Evolutionary conservation across 805 yeast species (phyloP), one percentile per base, ranked within the genome.

Genomic region (Saccharomycopsis vini): DNA sequence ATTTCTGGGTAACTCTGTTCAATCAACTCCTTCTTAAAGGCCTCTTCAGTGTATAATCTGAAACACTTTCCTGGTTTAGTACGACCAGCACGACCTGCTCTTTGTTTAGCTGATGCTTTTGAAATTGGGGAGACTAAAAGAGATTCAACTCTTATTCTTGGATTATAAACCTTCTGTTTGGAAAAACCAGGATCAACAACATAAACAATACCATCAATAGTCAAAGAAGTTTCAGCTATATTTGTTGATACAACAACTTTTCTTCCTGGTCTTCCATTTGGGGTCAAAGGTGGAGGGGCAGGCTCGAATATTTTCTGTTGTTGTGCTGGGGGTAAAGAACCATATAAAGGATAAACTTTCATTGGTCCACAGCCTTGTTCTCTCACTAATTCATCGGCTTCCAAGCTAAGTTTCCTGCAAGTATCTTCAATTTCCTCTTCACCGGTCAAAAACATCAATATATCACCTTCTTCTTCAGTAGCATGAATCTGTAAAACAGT

Each of bases 21-120:
- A 50, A 87, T 84, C 56, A 90, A 71, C 62, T 92, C 97, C 59
- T 85, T 83, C 59, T 87, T 79, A 71, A 87, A 90, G 1, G 97
- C 97, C 56, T 88, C 97, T 61, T 92, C 97, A 1, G 98, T 92
- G 66, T 90, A 90, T 43, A 90, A 70, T 59, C 98, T 74, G 75
- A 90, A 90, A 65, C 97, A 90, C 63, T 92, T 90, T 59, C 98
- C 98, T 13, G 97, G 96, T 57, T 95, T 77, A 5, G 97, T 90
- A 77, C 98, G 90, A 68, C 98, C 98, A 44, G 98, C 98, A 75
- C 98, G 85, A 75, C 98, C 98, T 29, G 97, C 97, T 64, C 98
- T 78, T 65, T 90, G 98, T 65, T 90, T 96, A 1, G 98, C 95
- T 39, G 94, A 81, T 0, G 98, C 98, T 65, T 88, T 89, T 9